Conservation (phyloP, 805 yeast species). For the Clavispora vitiphila region DNA sequence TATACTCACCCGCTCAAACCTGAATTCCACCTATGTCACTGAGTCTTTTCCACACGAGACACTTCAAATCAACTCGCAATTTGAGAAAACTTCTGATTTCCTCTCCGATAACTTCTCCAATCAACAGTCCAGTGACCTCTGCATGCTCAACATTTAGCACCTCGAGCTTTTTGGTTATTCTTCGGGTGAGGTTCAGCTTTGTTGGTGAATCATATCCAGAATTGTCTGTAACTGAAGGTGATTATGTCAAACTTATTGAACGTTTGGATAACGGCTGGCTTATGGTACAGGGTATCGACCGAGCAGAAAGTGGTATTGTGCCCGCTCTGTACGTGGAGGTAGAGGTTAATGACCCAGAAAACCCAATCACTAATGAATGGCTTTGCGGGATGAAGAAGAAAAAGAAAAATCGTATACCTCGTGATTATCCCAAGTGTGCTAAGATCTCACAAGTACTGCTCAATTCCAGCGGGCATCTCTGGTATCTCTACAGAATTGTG, state of each 20-base stretch:
- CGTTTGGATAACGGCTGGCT: slow-evolving; percentile 40
- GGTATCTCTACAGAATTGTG: slow-evolving; percentile 31
- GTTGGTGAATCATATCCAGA: slow-evolving; percentile 24
- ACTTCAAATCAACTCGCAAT: slow-evolving; percentile 2
- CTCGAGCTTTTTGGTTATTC: slow-evolving; percentile 18
- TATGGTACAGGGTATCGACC: slow-evolving; percentile 24
- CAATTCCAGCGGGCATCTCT: slow-evolving; percentile 18
- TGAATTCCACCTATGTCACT: not conserved
- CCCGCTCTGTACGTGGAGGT: slow-evolving; percentile 39
- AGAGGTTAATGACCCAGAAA: slow-evolving; percentile 32
- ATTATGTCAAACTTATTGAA: slow-evolving; percentile 27
- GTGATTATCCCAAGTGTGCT: slow-evolving; percentile 10
- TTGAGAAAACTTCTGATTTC: slow-evolving; percentile 24
- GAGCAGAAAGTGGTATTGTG: slow-evolving; percentile 24
- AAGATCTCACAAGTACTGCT: slow-evolving; percentile 25
- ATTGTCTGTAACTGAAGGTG: slow-evolving; percentile 21
- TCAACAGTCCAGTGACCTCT: slow-evolving; percentile 11
- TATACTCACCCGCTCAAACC: not conserved
- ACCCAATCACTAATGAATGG: slow-evolving; percentile 31
- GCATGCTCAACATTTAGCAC: not conserved
- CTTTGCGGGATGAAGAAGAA: slow-evolving; percentile 11
- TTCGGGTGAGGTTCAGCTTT: slow-evolving; percentile 29
- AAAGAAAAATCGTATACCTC: not conserved
- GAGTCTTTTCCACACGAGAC: slow-evolving; percentile 2
- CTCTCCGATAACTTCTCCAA: slow-evolving; percentile 15